Conservation (phyloP, 169 alveolate genomes). For the Eimeria sp. region DNA sequence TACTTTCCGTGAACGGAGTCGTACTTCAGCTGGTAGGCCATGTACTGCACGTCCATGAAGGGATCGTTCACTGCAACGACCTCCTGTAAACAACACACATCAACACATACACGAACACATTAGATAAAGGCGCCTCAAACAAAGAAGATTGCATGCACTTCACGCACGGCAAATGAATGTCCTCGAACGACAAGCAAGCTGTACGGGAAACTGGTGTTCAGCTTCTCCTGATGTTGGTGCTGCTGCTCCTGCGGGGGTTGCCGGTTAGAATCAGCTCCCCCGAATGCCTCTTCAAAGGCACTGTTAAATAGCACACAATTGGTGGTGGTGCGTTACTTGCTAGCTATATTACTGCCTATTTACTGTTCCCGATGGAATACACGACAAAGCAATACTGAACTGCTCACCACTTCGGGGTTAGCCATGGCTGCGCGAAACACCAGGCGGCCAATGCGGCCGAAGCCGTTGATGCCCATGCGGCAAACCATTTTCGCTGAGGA, state of each 20-base stretch:
- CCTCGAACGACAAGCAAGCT: too few species aligned
- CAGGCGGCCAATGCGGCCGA: slow-evolving; percentile 99
- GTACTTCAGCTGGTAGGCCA: slow-evolving; percentile 97
- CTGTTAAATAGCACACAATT: too few species aligned
- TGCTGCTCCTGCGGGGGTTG: too few species aligned
- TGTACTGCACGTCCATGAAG: slow-evolving; percentile 97
- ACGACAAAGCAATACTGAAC: background rate
- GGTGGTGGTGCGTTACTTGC: too few species aligned
- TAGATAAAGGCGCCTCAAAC: background rate
- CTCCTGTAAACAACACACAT: slow-evolving; percentile 69
- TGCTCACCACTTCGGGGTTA: slow-evolving; percentile 88
- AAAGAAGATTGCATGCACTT: too few species aligned
- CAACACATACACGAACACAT: background rate
- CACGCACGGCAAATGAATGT: too few species aligned
- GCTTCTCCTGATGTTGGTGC: too few species aligned
- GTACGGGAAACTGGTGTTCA: too few species aligned
- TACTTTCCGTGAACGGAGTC: slow-evolving; percentile 98
- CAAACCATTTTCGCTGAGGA: slow-evolving; percentile 89
- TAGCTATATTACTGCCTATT: too few species aligned
- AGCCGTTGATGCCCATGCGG: slow-evolving; percentile 99
- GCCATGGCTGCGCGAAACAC: slow-evolving; percentile 97
- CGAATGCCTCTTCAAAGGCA: too few species aligned
- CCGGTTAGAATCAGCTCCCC: too few species aligned
- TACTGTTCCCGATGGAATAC: too few species aligned
- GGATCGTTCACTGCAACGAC: slow-evolving; percentile 99